A percentile compares a stretch with the other conserved stretches of the same genome.
Conservation (phyloP, 352 stramenopile genomes). For the Phytophthora sansomeana region DNA sequence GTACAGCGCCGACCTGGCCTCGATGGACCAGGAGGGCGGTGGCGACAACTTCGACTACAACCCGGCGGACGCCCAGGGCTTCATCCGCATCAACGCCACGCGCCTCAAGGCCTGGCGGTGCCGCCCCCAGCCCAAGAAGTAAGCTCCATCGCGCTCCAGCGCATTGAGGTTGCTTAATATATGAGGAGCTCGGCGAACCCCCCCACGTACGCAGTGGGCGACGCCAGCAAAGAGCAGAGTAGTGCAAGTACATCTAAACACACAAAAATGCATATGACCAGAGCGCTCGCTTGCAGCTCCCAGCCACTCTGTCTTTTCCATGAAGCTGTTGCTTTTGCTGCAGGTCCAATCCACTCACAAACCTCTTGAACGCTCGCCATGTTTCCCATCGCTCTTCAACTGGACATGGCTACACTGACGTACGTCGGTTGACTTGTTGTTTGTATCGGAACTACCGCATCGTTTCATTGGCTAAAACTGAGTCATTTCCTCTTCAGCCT, state of each 20-base stretch:
- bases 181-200: constrained; percentile 24
- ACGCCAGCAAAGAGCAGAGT: constrained; percentile 11
- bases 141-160: constrained; percentile 30
- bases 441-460: too few species aligned
- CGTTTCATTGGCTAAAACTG: background rate
- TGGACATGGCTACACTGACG: background rate
- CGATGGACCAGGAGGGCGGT: constrained; percentile 98
- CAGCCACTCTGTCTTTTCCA: background rate
- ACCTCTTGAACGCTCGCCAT: too few species aligned
- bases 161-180: constrained; percentile 34
- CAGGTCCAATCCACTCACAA: too few species aligned
- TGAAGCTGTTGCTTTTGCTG: too few species aligned
- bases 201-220: constrained; percentile 2
- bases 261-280: constrained; percentile 39
- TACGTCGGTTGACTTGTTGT: too few species aligned
- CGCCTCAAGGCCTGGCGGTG: constrained; percentile 95
- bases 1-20: constrained; percentile 98
- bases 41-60: constrained; percentile 98
- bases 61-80: constrained; percentile 96
- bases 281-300: constrained; percentile 20
- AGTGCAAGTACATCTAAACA: constrained; percentile 22
- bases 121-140: constrained; percentile 58
- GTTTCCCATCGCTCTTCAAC: too few species aligned
- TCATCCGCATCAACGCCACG: constrained; percentile 99
- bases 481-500: background rate